Conservation (phyloP, 2,329 filamentous ascomycete species). For the Paecilomyces fulvus region DNA sequence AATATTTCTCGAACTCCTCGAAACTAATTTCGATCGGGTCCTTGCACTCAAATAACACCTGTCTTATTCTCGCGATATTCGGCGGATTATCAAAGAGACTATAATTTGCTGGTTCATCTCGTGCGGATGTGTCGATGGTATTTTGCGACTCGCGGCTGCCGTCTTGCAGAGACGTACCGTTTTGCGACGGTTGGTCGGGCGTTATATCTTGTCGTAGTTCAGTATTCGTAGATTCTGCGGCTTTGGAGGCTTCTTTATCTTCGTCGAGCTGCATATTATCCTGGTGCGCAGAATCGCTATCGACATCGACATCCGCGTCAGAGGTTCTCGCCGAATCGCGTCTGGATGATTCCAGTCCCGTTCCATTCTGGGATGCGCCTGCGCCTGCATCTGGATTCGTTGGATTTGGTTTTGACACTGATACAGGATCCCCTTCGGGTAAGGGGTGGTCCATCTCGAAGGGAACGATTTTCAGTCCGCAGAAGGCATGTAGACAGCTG, state of each 20-base stretch:
- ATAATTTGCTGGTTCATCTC: conserved; percentile 7
- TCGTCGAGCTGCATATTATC: conserved; percentile 2
- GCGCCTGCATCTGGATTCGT: conserved; percentile 4
- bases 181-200: not conserved
- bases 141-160: not conserved
- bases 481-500: conserved; percentile 5
- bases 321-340: not conserved
- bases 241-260: not conserved
- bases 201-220: not conserved
- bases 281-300: not conserved
- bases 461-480: conserved; percentile 4
- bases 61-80: conserved; percentile 34
- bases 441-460: conserved; percentile 24
- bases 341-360: not conserved
- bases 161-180: not conserved
- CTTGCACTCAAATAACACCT: conserved; percentile 37
- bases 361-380: conserved; percentile 8
- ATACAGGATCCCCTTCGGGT: conserved; percentile 12
- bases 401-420: conserved; percentile 11
- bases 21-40: conserved; percentile 39
- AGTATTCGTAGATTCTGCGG: not conserved
- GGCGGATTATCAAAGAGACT: conserved; percentile 36
- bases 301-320: not conserved
- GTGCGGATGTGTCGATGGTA: not conserved
- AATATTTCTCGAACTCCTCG: conserved; percentile 40